Evolutionary conservation across 2,329 filamentous ascomycete genomes (phyloP).

Genomic region (Hortaea werneckii): DNA sequence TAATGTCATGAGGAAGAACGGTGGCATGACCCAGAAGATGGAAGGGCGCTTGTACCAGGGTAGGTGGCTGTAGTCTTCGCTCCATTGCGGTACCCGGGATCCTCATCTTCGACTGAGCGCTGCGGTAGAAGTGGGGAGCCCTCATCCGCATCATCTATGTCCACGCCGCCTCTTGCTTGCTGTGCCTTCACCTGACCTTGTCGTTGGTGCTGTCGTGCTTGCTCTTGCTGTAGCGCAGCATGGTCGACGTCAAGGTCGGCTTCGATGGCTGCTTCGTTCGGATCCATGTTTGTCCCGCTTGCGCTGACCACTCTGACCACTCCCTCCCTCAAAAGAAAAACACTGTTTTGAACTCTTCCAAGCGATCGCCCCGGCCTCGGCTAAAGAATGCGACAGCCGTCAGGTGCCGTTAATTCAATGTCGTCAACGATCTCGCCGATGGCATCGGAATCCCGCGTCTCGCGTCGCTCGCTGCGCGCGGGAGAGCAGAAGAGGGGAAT

Average conservation of each 20-base stretch:
- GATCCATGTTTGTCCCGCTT: constrained; percentile 16
- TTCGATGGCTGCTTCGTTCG: constrained; percentile 22
- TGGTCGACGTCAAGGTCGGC: constrained; percentile 24
- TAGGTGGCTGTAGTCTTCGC: constrained; percentile 47
- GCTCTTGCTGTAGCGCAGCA: constrained; percentile 9
- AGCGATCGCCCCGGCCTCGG: too few relatives aligned
- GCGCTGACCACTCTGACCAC: too few relatives aligned
- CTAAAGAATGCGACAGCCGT: too few relatives aligned
- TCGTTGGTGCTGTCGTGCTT: constrained; percentile 4
- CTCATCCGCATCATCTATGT: constrained; percentile 10
- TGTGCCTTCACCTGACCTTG: constrained; percentile 11
- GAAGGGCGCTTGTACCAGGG: constrained; percentile 56
- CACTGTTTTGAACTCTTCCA: too few relatives aligned
- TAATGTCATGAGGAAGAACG: constrained; percentile 71
- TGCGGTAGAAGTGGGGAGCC: constrained; percentile 14
- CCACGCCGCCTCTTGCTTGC: constrained; percentile 16
- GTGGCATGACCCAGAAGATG: constrained; percentile 71
- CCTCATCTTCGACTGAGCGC: constrained; percentile 9
- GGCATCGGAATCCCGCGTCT: too few relatives aligned
- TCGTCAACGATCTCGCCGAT: too few relatives aligned
- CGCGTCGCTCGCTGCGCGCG: too few relatives aligned
- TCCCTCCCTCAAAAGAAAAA: too few relatives aligned
- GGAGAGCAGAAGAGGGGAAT: too few relatives aligned
- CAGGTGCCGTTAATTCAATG: too few relatives aligned
- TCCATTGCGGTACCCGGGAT: constrained; percentile 11